Percentiles rank a stretch among this genome's conserved stretches.
These are phyloP conservation scores for Fraxinus ornus DNA, from an alignment of 305 asterid species.

Conservation along the genomic window DNA sequence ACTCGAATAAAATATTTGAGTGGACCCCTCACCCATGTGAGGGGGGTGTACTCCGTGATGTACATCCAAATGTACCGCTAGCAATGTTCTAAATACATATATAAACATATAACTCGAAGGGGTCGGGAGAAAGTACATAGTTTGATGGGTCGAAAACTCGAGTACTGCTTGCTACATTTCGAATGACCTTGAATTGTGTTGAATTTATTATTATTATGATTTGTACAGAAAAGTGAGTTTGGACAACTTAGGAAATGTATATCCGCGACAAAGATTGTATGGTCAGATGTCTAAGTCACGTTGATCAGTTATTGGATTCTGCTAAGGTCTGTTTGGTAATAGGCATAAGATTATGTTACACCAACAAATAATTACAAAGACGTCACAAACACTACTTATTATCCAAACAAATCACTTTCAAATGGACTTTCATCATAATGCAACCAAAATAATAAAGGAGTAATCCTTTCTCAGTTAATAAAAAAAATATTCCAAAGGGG, in stretches of 20 bases:
- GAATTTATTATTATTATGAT: neutral
- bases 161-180: neutral
- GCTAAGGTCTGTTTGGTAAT: neutral
- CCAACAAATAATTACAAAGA: neutral
- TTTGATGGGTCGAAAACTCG: neutral
- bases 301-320: neutral
- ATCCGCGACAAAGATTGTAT: neutral
- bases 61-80: no score
- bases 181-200: neutral
- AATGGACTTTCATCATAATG: slow-evolving; percentile 1
- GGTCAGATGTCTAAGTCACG: neutral
- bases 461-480: neutral
- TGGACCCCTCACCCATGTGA: no score
- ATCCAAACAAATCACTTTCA: slow-evolving; percentile 16
- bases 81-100: neutral
- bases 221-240: neutral
- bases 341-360: neutral
- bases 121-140: neutral
- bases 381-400: neutral
- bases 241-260: neutral
- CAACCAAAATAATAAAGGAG: neutral
- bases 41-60: no score
- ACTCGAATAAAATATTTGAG: no score
- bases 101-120: neutral
- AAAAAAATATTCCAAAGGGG: neutral